A percentile compares a stretch with the other conserved stretches of the same genome.
These are phyloP conservation scores for Ganoderma lucidum DNA, from an alignment of 1,284 basidiomycete genomes.

Conservation along the genomic window DNA sequence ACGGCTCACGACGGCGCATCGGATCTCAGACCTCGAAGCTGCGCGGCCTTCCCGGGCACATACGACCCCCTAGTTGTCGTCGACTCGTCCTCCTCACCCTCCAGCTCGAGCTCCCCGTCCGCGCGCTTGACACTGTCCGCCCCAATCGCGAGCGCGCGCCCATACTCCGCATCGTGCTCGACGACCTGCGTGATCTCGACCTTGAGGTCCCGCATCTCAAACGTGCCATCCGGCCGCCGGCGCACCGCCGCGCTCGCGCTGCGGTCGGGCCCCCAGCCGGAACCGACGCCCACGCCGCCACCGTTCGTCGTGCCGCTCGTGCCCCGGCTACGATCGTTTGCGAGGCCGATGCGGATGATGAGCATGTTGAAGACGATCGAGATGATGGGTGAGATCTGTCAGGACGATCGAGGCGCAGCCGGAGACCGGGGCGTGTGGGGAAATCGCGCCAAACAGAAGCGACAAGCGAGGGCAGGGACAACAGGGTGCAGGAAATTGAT, in stretches of 20 bases:
- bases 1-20: background rate
- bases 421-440: background rate
- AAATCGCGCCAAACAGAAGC: background rate
- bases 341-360: conserved; percentile 38
- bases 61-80: background rate
- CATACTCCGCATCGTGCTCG: conserved; percentile 12
- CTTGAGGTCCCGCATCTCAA: conserved; percentile 24
- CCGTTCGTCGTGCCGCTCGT: background rate
- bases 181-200: conserved; percentile 18
- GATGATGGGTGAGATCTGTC: conserved; percentile 41
- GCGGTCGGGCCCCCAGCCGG: conserved; percentile 8
- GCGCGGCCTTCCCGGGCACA: background rate
- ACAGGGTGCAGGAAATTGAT: background rate
- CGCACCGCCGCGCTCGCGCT: conserved; percentile 18
- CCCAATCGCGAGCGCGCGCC: background rate
- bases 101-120: background rate
- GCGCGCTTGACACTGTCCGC: background rate
- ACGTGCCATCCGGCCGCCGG: conserved; percentile 21
- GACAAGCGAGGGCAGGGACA: background rate
- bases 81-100: background rate
- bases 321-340: conserved; percentile 27
- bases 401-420: background rate
- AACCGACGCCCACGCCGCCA: background rate
- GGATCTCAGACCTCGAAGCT: background rate
- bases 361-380: conserved; percentile 43